A percentile compares a stretch with the other conserved stretches of the same genome.
Evolutionary conservation across 2,329 filamentous ascomycete species (phyloP).

Genomic region (Cytospora paraplurivora): DNA sequence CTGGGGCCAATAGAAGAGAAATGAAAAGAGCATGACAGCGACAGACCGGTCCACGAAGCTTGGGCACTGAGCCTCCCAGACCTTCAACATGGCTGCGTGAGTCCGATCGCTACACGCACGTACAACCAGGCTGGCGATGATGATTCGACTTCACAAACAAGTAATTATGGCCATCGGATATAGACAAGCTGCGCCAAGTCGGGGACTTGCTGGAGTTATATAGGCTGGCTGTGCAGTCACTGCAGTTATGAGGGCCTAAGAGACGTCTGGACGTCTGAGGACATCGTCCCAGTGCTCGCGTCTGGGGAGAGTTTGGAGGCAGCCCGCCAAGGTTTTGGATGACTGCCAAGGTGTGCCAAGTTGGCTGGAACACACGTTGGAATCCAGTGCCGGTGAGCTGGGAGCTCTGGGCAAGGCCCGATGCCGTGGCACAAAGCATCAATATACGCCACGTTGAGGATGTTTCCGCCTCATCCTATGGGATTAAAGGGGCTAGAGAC

Average conservation of each 20-base stretch:
- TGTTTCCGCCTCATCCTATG: background rate
- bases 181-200: background rate
- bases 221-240: background rate
- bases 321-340: constrained; percentile 20
- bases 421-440: constrained; percentile 16
- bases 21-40: background rate
- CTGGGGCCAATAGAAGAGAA: constrained; percentile 3
- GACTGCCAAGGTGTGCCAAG: constrained; percentile 21
- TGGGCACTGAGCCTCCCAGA: constrained; percentile 15
- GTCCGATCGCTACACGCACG: background rate
- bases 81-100: constrained; percentile 6
- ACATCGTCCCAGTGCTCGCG: background rate
- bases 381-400: constrained; percentile 11
- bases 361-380: constrained; percentile 2
- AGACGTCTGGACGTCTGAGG: background rate
- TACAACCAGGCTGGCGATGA: background rate
- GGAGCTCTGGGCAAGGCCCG: background rate
- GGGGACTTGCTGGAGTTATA: background rate
- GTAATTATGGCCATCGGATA: background rate
- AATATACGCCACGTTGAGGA: constrained; percentile 3
- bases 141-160: background rate
- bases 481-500: constrained; percentile 5
- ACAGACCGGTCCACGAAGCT: constrained; percentile 13
- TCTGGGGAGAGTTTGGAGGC: constrained; percentile 2
- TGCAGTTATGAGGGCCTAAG: background rate